Evolutionary conservation across 352 stramenopile species (phyloP).

Genomic region (Aphanomyces cochlioides): DNA sequence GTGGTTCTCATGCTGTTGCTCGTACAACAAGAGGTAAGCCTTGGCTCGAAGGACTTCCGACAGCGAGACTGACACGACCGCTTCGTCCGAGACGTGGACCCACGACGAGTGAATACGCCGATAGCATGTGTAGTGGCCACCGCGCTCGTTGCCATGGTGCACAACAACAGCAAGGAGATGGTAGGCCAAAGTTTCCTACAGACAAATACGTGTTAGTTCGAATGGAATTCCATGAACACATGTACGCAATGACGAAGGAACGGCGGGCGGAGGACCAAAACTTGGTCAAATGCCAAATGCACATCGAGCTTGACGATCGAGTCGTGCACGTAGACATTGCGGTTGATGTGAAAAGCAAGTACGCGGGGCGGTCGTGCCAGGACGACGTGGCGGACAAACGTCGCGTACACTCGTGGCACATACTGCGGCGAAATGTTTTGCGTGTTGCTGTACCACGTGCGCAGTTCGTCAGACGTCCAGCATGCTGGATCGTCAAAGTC

Average conservation of each 20-base stretch:
- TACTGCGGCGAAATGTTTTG: background rate
- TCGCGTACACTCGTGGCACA: background rate
- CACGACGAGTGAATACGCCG: conserved; percentile 53
- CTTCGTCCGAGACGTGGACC: conserved; percentile 85
- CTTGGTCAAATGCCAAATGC: conserved; percentile 55
- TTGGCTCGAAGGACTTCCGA: conserved; percentile 69
- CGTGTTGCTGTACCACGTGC: background rate
- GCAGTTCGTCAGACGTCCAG: conserved; percentile 9
- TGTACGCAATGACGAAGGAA: background rate
- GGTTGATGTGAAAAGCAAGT: conserved; percentile 86
- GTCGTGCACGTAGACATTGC: conserved; percentile 75
- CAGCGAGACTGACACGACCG: conserved; percentile 49
- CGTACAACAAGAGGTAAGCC: conserved; percentile 90
- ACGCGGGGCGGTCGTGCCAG: conserved; percentile 73
- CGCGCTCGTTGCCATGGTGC: conserved; percentile 82
- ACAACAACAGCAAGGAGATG: conserved; percentile 74
- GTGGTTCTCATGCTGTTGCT: conserved; percentile 43
- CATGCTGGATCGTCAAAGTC: conserved; percentile 24
- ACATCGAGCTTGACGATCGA: conserved; percentile 71
- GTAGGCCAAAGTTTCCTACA: conserved; percentile 42
- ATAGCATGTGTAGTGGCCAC: conserved; percentile 83
- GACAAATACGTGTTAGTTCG: background rate
- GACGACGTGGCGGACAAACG: conserved; percentile 14
- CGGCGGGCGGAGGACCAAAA: background rate
- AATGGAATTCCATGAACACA: background rate